Evolutionary conservation across 176 grass and related monocot genomes (phyloP).

Genomic region (Stipa capillata): DNA sequence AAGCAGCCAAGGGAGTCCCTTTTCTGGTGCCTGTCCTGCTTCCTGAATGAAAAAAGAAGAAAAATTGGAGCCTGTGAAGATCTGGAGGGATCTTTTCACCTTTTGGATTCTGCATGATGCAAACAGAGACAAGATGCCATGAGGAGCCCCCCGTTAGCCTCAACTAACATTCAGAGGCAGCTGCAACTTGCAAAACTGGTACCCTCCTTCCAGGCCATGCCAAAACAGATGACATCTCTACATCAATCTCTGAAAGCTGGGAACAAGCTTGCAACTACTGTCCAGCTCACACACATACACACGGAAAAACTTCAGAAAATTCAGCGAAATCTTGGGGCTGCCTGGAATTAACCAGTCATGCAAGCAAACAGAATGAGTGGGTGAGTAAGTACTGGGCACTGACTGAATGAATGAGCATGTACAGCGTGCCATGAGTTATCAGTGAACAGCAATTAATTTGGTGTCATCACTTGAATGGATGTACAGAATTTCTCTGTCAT

Average conservation of each 20-base stretch:
- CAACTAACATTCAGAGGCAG: constrained; percentile 24
- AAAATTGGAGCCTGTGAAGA: constrained; percentile 16
- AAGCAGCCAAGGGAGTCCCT: constrained; percentile 24
- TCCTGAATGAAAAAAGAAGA: not conserved
- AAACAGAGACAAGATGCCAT: constrained; percentile 32
- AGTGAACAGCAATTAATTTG: constrained; percentile 21
- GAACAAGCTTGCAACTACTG: not conserved
- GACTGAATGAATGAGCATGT: not conserved
- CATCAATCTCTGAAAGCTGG: not conserved
- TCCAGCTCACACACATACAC: not conserved
- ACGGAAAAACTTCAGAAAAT: not conserved
- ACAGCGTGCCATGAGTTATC: not conserved
- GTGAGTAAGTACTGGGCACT: not conserved
- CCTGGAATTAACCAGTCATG: not conserved
- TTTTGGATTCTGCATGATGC: constrained; percentile 37
- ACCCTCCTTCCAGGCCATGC: not conserved
- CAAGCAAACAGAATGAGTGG: not conserved
- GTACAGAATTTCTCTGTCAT: constrained; percentile 27
- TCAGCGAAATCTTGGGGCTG: not conserved
- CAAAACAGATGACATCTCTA: constrained; percentile 29
- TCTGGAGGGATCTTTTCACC: constrained; percentile 39
- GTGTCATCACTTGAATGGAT: constrained; percentile 16
- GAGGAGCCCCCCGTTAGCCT: not conserved
- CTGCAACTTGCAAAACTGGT: constrained; percentile 14
- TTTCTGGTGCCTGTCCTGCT: not conserved